phyloP scores from a whole-genome alignment of 805 yeast genomes.

The Zygoascus tannicola region DNA sequence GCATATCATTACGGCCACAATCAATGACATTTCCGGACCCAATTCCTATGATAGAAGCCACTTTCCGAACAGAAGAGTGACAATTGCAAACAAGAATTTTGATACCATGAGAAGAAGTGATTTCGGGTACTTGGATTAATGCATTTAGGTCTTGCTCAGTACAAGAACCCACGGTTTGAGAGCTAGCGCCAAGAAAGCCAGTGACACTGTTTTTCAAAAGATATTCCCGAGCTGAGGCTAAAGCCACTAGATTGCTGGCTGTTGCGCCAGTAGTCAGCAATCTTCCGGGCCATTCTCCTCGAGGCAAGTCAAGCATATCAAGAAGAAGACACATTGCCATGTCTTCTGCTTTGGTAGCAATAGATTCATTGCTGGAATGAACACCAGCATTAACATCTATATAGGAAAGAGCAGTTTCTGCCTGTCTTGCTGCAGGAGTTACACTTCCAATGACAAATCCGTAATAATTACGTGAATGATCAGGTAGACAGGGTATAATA shows the following conservation, averaged over 20 bases:
- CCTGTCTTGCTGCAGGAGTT: conserved; percentile 21
- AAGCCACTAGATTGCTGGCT: conserved; percentile 17
- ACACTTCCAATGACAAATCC: conserved; percentile 21
- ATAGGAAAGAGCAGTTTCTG: conserved; percentile 15
- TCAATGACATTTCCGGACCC: conserved; percentile 13
- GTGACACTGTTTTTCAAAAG: conserved; percentile 7
- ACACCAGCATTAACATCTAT: conserved; percentile 14
- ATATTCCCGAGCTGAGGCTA: conserved; percentile 17
- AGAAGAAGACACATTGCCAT: conserved; percentile 11
- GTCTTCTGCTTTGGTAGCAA: conserved; percentile 11
- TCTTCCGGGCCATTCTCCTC: conserved; percentile 10
- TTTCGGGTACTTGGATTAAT: conserved; percentile 9
- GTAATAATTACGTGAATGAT: conserved; percentile 16
- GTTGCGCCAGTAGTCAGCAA: conserved; percentile 21
- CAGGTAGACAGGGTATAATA: conserved; percentile 14
- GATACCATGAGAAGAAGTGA: conserved; percentile 10
- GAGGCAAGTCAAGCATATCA: conserved; percentile 13
- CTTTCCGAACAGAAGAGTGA: conserved; percentile 18
- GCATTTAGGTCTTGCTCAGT: no score
- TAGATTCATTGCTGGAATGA: conserved; percentile 11
- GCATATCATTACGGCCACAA: conserved; percentile 2
- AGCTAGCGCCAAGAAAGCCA: no score
- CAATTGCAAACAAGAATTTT: conserved; percentile 12
- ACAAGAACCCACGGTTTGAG: no score
- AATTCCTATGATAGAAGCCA: conserved; percentile 18